Conservation (phyloP, 805 yeast species). For the Barnettozyma siamensis region DNA sequence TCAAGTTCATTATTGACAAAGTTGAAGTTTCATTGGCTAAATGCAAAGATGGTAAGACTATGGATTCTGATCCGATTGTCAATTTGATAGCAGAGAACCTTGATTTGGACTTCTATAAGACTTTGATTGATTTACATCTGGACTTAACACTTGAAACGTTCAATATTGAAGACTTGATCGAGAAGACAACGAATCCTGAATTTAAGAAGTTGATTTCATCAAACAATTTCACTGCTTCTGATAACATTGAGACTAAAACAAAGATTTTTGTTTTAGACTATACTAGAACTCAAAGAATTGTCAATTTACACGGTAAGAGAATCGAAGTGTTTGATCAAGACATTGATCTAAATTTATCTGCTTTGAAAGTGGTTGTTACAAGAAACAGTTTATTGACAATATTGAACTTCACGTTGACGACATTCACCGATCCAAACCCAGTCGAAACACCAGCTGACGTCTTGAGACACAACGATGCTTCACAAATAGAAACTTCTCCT, state of each 20-base stretch:
- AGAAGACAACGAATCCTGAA: conserved; percentile 52
- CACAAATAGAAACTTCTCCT: conserved; percentile 54
- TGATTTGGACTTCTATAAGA: conserved; percentile 52
- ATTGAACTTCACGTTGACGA: conserved; percentile 73
- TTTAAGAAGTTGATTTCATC: conserved; percentile 69
- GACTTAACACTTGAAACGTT: conserved; percentile 61
- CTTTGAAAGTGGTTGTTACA: conserved; percentile 67
- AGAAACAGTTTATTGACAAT: conserved; percentile 75
- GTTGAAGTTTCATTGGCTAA: conserved; percentile 59
- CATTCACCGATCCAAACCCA: conserved; percentile 81
- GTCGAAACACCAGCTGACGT: conserved; percentile 65
- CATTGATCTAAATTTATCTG: conserved; percentile 66
- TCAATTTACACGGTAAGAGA: conserved; percentile 42
- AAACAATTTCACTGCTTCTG: conserved; percentile 37
- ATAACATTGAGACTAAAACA: conserved; percentile 30
- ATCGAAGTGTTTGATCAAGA: conserved; percentile 76
- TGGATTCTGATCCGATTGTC: conserved; percentile 61
- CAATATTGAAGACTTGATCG: conserved; percentile 70
- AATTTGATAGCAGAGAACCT: conserved; percentile 68
- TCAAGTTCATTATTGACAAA: conserved; percentile 60
- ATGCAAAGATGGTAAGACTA: conserved; percentile 56
- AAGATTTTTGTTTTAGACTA: conserved; percentile 58
- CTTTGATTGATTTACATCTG: conserved; percentile 56
- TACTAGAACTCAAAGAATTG: conserved; percentile 53
- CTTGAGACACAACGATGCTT: conserved; percentile 59